Conservation (phyloP, 441 rosid species). For the Aquilaria agallochum region DNA sequence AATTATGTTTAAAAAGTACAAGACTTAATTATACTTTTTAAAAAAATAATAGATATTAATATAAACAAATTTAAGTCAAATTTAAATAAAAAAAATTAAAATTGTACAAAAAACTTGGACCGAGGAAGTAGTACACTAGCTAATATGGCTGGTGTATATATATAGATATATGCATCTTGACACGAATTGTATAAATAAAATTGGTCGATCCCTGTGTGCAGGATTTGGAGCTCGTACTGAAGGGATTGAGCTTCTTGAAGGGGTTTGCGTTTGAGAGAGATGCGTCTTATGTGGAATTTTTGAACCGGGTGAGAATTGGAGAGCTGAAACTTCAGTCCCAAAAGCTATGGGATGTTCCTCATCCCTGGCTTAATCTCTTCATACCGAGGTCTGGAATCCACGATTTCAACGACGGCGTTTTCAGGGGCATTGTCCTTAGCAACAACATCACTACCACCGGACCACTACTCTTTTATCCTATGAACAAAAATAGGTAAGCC, state of each 20-base stretch:
- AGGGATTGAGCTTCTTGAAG: slow-evolving; percentile 34
- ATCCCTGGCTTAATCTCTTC: slow-evolving; percentile 92
- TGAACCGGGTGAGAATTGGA: slow-evolving; percentile 71
- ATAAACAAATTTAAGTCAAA: too few relatives aligned
- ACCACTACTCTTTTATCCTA: slow-evolving; percentile 65
- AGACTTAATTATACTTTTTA: too few relatives aligned
- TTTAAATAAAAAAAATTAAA: too few relatives aligned
- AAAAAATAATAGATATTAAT: too few relatives aligned
- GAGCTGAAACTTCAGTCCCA: slow-evolving; percentile 56
- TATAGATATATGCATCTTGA: too few relatives aligned
- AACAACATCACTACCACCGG: slow-evolving; percentile 65
- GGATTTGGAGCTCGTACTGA: slow-evolving; percentile 41
- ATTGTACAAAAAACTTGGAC: too few relatives aligned
- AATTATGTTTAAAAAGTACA: too few relatives aligned
- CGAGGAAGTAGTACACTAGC: too few relatives aligned
- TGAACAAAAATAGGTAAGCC: slow-evolving; percentile 69
- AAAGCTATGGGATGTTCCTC: slow-evolving; percentile 95
- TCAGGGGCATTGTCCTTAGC: slow-evolving; percentile 55
- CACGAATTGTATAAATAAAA: too few relatives aligned
- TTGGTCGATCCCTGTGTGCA: slow-evolving; percentile 9
- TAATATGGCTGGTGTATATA: too few relatives aligned
- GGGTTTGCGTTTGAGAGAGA: slow-evolving; percentile 57
- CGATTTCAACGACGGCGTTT: slow-evolving; percentile 63
- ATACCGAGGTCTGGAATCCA: slow-evolving; percentile 62
- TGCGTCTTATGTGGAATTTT: slow-evolving; percentile 56